Evolutionary conservation across 2,329 filamentous ascomycete species (phyloP).

Genomic region (Xylariaceae sp.): DNA sequence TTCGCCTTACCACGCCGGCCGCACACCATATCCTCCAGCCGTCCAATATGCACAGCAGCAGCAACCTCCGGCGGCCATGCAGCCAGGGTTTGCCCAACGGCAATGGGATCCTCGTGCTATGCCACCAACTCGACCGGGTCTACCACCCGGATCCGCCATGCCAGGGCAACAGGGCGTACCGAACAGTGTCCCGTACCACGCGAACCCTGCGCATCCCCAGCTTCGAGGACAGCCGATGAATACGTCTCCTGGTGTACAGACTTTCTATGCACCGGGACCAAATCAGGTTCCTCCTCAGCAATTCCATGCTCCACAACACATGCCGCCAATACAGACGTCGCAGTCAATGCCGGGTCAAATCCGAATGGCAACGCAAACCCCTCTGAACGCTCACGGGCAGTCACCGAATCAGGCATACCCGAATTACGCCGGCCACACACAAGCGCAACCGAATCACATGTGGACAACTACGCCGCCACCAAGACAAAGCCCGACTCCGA

Average conservation of each 20-base stretch:
- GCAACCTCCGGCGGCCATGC: constrained; percentile 18
- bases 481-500: constrained; percentile 12
- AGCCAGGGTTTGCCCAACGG: constrained; percentile 15
- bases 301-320: constrained; percentile 1
- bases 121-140: constrained; percentile 7
- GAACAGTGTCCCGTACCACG: constrained; percentile 11
- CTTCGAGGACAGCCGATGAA: background rate
- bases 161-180: constrained; percentile 10
- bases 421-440: constrained; percentile 4
- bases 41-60: constrained; percentile 8
- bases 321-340: constrained; percentile 4
- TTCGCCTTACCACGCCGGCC: constrained; percentile 30
- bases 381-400: background rate
- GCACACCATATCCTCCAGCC: constrained; percentile 15
- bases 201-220: constrained; percentile 1
- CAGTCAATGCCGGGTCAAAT: background rate
- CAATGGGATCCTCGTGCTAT: constrained; percentile 26
- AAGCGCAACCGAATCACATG: constrained; percentile 19
- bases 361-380: background rate
- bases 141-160: constrained; percentile 9
- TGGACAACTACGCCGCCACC: constrained; percentile 22
- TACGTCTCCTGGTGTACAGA: constrained; percentile 7
- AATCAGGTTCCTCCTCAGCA: constrained; percentile 5
- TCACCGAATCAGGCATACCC: constrained; percentile 5
- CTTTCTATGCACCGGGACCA: constrained; percentile 6